Evolutionary conservation across 2,329 filamentous ascomycete species (phyloP).

Genomic region (Aspergillus novofumigatus): DNA sequence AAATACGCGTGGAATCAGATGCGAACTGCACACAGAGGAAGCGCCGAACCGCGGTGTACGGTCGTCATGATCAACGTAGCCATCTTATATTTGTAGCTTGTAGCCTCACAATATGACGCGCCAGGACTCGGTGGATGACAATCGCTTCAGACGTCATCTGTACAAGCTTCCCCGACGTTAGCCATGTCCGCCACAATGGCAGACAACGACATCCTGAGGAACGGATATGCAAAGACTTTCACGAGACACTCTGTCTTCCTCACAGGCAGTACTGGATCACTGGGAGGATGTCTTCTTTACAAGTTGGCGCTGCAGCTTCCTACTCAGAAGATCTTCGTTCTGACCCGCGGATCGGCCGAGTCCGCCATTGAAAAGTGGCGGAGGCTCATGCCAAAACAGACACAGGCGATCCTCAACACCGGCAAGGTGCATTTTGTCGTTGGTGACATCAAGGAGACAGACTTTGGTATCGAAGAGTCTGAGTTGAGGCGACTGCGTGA

Average conservation of each 20-base stretch:
- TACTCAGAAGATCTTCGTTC: conserved; percentile 27
- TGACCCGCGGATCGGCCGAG: conserved; percentile 22
- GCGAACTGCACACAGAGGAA: neutral
- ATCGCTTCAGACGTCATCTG: neutral
- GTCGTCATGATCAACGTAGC: neutral
- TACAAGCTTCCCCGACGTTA: neutral
- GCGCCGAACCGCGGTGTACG: neutral
- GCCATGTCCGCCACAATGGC: conserved; percentile 7
- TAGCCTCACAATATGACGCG: neutral
- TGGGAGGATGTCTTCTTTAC: conserved; percentile 32
- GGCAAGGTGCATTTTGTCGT: conserved; percentile 26
- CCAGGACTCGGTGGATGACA: neutral
- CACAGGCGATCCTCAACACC: conserved; percentile 20
- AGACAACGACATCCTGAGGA: conserved; percentile 18
- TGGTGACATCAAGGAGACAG: conserved; percentile 23
- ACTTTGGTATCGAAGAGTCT: conserved; percentile 22
- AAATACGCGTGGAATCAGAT: neutral
- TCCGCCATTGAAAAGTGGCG: conserved; percentile 26
- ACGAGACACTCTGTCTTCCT: conserved; percentile 26
- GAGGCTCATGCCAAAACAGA: conserved; percentile 27
- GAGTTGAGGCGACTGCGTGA: conserved; percentile 17
- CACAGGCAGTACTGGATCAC: conserved; percentile 29
- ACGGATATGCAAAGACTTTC: conserved; percentile 24
- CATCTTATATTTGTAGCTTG: neutral
- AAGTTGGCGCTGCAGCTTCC: conserved; percentile 31